phyloP scores from a whole-genome alignment of 228 moss, liverwort and hornwort genomes.

The Sphagnum magellanicum region DNA sequence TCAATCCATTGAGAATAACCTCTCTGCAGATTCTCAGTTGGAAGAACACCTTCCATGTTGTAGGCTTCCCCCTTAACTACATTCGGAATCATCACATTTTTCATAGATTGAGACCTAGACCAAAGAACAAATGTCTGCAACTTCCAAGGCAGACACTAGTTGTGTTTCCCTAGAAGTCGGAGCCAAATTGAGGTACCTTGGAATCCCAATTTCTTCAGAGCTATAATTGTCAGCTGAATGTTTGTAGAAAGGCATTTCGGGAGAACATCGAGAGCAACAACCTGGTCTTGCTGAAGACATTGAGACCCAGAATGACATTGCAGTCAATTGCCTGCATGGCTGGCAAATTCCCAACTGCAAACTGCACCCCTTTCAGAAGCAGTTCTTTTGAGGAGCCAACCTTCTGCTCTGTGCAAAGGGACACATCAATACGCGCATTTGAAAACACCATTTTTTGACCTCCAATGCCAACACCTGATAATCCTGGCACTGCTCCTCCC shows the following conservation, averaged over 20 bases:
- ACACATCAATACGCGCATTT: constrained; percentile 57
- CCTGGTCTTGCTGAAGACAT: constrained; percentile 69
- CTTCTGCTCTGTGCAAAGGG: constrained; percentile 30
- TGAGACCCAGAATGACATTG: constrained; percentile 79
- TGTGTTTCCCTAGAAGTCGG: too few relatives aligned
- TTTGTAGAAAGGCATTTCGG: constrained; percentile 32
- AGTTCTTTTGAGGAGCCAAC: constrained; percentile 17
- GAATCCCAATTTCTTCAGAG: too few relatives aligned
- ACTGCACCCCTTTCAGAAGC: constrained; percentile 52
- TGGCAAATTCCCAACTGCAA: constrained; percentile 89
- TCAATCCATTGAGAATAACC: too few relatives aligned
- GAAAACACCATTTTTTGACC: constrained; percentile 79
- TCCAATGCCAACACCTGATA: constrained; percentile 84
- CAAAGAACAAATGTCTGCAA: too few relatives aligned
- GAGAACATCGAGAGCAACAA: constrained; percentile 65
- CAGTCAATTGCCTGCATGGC: constrained; percentile 80
- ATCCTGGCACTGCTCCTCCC: constrained; percentile 23
- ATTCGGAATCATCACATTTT: too few relatives aligned
- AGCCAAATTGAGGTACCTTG: too few relatives aligned
- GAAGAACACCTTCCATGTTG: too few relatives aligned
- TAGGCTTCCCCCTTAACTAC: too few relatives aligned
- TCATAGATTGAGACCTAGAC: too few relatives aligned
- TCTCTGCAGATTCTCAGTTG: too few relatives aligned
- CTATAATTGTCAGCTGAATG: not conserved
- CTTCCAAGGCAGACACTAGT: too few relatives aligned